Evolutionary conservation across 768 basidiomycete genomes (phyloP).

Genomic region (Tricholoma hemisulphureum): DNA sequence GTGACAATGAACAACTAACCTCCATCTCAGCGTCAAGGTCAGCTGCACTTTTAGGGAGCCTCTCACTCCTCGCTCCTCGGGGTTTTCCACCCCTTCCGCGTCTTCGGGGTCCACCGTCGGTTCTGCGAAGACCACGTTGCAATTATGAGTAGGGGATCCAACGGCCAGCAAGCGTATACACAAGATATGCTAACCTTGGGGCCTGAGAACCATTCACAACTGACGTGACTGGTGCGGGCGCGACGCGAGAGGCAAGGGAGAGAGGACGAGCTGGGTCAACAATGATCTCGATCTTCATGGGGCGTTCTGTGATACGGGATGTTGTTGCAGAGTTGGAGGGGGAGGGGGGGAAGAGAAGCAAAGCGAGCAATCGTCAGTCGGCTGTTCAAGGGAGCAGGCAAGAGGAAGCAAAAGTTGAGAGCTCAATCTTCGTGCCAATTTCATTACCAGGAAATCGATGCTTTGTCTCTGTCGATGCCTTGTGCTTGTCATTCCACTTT

Average conservation of each 20-base stretch:
- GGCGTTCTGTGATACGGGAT: constrained; percentile 67
- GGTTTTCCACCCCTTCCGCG: constrained; percentile 44
- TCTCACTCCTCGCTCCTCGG: constrained; percentile 54
- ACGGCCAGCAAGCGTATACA: constrained; percentile 3
- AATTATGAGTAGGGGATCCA: constrained; percentile 1
- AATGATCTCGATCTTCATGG: constrained; percentile 98
- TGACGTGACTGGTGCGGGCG: constrained; percentile 51
- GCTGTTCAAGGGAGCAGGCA: constrained; percentile 39
- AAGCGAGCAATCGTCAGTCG: constrained; percentile 49
- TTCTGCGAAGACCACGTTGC: constrained; percentile 22
- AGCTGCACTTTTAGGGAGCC: constrained; percentile 78
- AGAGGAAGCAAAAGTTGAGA: constrained; percentile 43
- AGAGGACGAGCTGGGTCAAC: constrained; percentile 78
- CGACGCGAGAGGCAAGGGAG: constrained; percentile 81
- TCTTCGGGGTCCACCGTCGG: constrained; percentile 38
- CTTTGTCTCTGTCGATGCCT: constrained; percentile 40
- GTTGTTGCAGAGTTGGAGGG: constrained; percentile 31
- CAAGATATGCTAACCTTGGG: constrained; percentile 30
- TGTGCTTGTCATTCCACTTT: constrained; percentile 12
- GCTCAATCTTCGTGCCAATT: constrained; percentile 28
- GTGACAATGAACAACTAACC: constrained; percentile 46
- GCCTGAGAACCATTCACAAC: constrained; percentile 27
- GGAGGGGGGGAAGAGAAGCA: constrained; percentile 36
- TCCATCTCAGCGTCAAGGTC: constrained; percentile 99
- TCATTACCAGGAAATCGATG: constrained; percentile 38